Evolutionary conservation across 352 stramenopile genomes (phyloP).

Genomic region (Achlya hypogyna): DNA sequence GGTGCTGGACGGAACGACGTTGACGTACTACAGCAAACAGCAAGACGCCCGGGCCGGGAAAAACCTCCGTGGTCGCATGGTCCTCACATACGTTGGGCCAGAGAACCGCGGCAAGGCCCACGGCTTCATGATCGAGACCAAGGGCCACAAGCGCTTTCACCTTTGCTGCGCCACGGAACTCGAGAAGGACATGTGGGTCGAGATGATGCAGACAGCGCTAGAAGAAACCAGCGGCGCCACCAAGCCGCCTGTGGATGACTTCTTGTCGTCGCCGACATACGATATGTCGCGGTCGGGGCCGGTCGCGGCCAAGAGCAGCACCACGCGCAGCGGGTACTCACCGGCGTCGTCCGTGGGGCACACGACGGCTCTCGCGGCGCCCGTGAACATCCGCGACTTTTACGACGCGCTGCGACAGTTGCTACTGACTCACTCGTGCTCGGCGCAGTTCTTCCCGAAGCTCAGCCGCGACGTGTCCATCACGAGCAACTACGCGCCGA

Average conservation of each 20-base stretch:
- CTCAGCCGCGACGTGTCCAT: slow-evolving; percentile 75
- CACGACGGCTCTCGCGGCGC: slow-evolving; percentile 32
- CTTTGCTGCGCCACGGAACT: slow-evolving; percentile 78
- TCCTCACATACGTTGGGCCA: slow-evolving; percentile 45
- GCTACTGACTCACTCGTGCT: slow-evolving; percentile 82
- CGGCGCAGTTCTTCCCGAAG: slow-evolving; percentile 83
- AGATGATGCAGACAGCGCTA: slow-evolving; percentile 86
- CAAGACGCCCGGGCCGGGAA: slow-evolving; percentile 24
- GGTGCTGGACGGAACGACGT: slow-evolving; percentile 39
- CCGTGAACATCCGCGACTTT: slow-evolving; percentile 78
- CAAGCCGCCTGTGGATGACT: not conserved
- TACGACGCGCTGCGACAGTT: slow-evolving; percentile 83
- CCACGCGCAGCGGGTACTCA: not conserved
- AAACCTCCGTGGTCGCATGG: slow-evolving; percentile 38
- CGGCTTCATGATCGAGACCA: slow-evolving; percentile 80
- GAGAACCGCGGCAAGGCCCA: slow-evolving; percentile 54
- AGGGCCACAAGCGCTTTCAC: slow-evolving; percentile 83
- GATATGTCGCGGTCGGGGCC: not conserved
- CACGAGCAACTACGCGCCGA: slow-evolving; percentile 82
- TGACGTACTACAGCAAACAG: slow-evolving; percentile 19
- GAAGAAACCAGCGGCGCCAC: slow-evolving; percentile 47
- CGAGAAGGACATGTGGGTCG: slow-evolving; percentile 87
- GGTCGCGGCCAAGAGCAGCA: slow-evolving; percentile 22
- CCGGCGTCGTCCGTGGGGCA: not conserved
- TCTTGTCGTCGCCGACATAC: not conserved